Conservation (phyloP, 1,139 yeast genomes). For the Meyerozyma sp. region DNA sequence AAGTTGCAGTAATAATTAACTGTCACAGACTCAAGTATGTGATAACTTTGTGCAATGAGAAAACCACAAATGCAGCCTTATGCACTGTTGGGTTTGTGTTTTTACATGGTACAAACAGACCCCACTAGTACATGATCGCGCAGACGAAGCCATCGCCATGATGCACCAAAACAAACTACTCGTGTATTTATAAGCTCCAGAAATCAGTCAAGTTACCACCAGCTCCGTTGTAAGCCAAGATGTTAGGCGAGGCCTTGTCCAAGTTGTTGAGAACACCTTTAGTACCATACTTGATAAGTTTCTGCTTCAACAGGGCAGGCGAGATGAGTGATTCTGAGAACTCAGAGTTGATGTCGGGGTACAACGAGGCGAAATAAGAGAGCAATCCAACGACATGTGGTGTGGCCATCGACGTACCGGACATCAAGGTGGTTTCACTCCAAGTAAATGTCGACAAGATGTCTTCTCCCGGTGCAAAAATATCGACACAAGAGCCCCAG, state of each 20-base stretch:
- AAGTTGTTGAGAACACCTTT: slow-evolving; percentile 23
- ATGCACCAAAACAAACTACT: neutral
- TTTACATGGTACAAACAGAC: too few relatives aligned
- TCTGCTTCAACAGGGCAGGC: slow-evolving; percentile 31
- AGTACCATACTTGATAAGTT: slow-evolving; percentile 33
- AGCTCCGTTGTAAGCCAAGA: slow-evolving; percentile 22
- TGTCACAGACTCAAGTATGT: too few relatives aligned
- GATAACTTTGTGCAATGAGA: too few relatives aligned
- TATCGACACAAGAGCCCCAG: slow-evolving; percentile 41
- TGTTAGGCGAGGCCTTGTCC: slow-evolving; percentile 16
- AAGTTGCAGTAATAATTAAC: too few relatives aligned
- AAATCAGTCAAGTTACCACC: slow-evolving; percentile 18
- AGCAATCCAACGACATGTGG: slow-evolving; percentile 41
- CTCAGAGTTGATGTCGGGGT: slow-evolving; percentile 34
- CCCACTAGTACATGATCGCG: too few relatives aligned
- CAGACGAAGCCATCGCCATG: too few relatives aligned
- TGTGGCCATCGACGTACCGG: slow-evolving; percentile 44
- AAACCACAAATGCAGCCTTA: too few relatives aligned
- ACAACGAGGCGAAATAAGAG: slow-evolving; percentile 36
- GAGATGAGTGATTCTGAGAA: slow-evolving; percentile 19
- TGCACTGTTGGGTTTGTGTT: too few relatives aligned
- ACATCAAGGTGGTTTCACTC: slow-evolving; percentile 27
- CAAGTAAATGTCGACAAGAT: slow-evolving; percentile 37
- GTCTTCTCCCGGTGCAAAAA: slow-evolving; percentile 42
- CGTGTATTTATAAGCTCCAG: slow-evolving; percentile 10